A percentile compares a stretch with the other conserved stretches of the same genome.
phyloP scores from a whole-genome alignment of 2,329 filamentous ascomycete species.

The Aspergillus tubingensis region DNA sequence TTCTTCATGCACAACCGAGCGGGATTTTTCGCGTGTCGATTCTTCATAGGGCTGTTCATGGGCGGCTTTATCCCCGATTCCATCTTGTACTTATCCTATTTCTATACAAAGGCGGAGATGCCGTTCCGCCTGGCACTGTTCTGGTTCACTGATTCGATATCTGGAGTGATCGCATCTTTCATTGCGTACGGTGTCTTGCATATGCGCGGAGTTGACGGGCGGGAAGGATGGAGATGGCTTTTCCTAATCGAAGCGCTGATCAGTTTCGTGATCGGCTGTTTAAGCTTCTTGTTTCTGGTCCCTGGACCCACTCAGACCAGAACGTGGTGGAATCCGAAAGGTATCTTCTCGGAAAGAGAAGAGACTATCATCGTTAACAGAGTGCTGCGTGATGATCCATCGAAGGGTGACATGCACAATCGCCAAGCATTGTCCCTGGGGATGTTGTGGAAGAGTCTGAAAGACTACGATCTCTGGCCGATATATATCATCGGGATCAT shows the following conservation, averaged over 20 bases:
- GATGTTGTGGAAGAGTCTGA: constrained; percentile 49
- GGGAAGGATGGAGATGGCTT: constrained; percentile 48
- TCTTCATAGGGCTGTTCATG: constrained; percentile 51
- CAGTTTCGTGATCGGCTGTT: constrained; percentile 45
- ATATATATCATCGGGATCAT: constrained; percentile 55
- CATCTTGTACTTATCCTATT: constrained; percentile 41
- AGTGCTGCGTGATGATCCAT: constrained; percentile 48
- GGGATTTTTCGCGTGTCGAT: constrained; percentile 47
- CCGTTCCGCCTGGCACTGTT: constrained; percentile 41
- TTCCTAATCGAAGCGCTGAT: constrained; percentile 49
- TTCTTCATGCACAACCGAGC: constrained; percentile 31
- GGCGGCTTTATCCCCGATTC: constrained; percentile 55
- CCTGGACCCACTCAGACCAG: constrained; percentile 48
- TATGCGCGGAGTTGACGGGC: constrained; percentile 44
- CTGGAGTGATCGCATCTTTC: constrained; percentile 36
- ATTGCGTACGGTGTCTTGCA: constrained; percentile 41
- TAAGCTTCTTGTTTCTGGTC: constrained; percentile 47
- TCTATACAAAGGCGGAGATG: constrained; percentile 39
- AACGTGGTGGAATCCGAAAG: constrained; percentile 59
- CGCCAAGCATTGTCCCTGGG: constrained; percentile 36
- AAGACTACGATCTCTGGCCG: constrained; percentile 49
- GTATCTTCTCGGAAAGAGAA: constrained; percentile 64
- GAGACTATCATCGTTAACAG: constrained; percentile 52
- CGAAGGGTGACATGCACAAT: constrained; percentile 41
- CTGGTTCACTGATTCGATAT: constrained; percentile 39